These are phyloP conservation scores for Ophiostoma piceae DNA, from an alignment of 2,329 filamentous ascomycete species.

Conservation along the genomic window DNA sequence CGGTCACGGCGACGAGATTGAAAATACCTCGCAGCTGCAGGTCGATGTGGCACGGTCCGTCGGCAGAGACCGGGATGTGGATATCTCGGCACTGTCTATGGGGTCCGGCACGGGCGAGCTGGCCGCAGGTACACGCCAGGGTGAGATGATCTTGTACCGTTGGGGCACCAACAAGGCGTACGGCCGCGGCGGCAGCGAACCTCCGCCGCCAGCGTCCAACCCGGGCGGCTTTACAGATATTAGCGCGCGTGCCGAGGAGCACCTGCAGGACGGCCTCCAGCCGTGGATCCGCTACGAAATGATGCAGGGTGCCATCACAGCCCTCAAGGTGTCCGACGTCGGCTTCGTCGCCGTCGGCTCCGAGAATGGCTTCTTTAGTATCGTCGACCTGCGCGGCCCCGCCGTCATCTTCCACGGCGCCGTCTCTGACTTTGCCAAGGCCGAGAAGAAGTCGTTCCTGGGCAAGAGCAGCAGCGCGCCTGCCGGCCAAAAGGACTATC, in stretches of 20 bases:
- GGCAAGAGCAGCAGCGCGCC: slow-evolving; percentile 39
- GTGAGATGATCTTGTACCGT: slow-evolving; percentile 81
- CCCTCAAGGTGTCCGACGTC: slow-evolving; percentile 79
- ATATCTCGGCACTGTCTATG: slow-evolving; percentile 74
- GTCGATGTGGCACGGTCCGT: slow-evolving; percentile 80
- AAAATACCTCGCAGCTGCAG: slow-evolving; percentile 76
- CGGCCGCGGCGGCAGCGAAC: slow-evolving; percentile 47
- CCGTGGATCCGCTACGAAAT: slow-evolving; percentile 78
- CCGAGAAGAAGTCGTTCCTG: slow-evolving; percentile 69
- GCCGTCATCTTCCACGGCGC: slow-evolving; percentile 72
- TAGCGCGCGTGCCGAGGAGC: slow-evolving; percentile 62
- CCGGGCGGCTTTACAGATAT: slow-evolving; percentile 72
- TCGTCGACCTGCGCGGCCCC: slow-evolving; percentile 85
- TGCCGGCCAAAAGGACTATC: slow-evolving; percentile 57
- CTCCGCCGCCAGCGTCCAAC: slow-evolving; percentile 45
- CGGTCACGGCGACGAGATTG: slow-evolving; percentile 86
- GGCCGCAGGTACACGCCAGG: slow-evolving; percentile 70
- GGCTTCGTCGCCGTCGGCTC: slow-evolving; percentile 88
- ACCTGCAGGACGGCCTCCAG: slow-evolving; percentile 61
- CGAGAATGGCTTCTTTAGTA: slow-evolving; percentile 69
- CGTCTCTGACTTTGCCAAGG: slow-evolving; percentile 66
- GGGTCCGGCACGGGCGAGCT: slow-evolving; percentile 77
- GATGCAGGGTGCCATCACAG: slow-evolving; percentile 74
- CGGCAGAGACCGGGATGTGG: slow-evolving; percentile 69
- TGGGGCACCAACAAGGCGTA: slow-evolving; percentile 76